Evolutionary conservation across 106 monocot genomes (phyloP).

Genomic region (Phalaenopsis aphrodite): DNA sequence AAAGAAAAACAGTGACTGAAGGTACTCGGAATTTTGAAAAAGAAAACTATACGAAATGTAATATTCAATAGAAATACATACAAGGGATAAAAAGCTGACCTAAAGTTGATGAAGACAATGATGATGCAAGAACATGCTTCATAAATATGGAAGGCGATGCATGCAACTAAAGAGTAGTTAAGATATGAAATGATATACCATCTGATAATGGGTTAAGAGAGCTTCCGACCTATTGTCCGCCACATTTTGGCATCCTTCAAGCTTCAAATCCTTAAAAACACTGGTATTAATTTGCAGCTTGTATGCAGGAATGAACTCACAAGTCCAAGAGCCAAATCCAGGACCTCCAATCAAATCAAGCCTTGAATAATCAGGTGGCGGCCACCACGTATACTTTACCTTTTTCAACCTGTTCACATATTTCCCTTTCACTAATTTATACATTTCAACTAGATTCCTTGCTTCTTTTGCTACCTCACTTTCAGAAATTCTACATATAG

Average conservation of each 20-base stretch:
- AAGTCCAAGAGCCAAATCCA: slow-evolving; percentile 38
- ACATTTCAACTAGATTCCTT: slow-evolving; percentile 23
- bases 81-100: not conserved
- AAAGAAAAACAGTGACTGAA: not conserved
- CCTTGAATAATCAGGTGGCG: slow-evolving; percentile 24
- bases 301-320: slow-evolving; percentile 67
- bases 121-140: not conserved
- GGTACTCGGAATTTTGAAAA: not conserved
- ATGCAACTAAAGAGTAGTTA: not conserved
- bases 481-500: slow-evolving; percentile 37
- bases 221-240: slow-evolving; percentile 72
- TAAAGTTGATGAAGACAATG: not conserved
- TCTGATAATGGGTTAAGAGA: slow-evolving; percentile 86
- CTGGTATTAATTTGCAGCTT: slow-evolving; percentile 55
- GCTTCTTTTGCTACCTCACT: slow-evolving; percentile 35
- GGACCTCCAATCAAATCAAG: slow-evolving; percentile 38
- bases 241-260: slow-evolving; percentile 58
- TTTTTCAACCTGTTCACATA: slow-evolving; percentile 3
- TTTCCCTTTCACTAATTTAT: slow-evolving; percentile 21
- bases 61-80: not conserved
- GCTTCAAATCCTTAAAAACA: slow-evolving; percentile 44
- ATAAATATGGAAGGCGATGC: not conserved
- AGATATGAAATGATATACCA: slow-evolving; percentile 69
- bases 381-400: slow-evolving; percentile 38
- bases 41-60: not conserved